Evolutionary conservation across 805 yeast genomes (phyloP).

Genomic region (Kuraishia capsulata): DNA sequence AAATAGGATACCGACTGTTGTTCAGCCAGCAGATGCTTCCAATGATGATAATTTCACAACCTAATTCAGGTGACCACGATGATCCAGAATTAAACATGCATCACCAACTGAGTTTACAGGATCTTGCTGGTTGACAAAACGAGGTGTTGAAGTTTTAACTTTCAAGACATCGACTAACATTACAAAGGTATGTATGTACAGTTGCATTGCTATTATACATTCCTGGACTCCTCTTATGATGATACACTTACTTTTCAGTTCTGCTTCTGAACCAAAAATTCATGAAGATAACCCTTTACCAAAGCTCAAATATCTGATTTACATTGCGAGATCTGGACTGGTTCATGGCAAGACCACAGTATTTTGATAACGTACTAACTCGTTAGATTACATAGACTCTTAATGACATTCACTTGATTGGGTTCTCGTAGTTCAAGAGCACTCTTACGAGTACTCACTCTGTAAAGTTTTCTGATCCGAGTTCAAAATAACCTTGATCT

Average conservation of each 20-base stretch:
- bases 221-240: slow-evolving; percentile 39
- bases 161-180: too few species aligned
- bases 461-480: slow-evolving; percentile 23
- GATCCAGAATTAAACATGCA: slow-evolving; percentile 83
- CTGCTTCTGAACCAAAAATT: slow-evolving; percentile 84
- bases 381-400: too few species aligned
- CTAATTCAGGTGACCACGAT: slow-evolving; percentile 13
- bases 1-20: too few species aligned
- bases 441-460: too few species aligned
- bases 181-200: too few species aligned
- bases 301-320: slow-evolving; percentile 36
- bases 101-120: slow-evolving; percentile 90
- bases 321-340: too few species aligned
- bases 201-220: too few species aligned
- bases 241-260: slow-evolving; percentile 69
- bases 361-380: too few species aligned
- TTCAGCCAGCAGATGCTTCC: too few species aligned
- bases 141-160: neutral
- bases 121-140: neutral
- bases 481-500: slow-evolving; percentile 29
- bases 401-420: too few species aligned
- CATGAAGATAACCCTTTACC: slow-evolving; percentile 73
- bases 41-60: slow-evolving; percentile 1
- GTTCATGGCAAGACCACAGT: too few species aligned
- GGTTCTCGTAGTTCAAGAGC: too few species aligned